Conservation (phyloP, 2,329 filamentous ascomycete genomes). For the Pseudopyrenochaeta lycopersici region DNA sequence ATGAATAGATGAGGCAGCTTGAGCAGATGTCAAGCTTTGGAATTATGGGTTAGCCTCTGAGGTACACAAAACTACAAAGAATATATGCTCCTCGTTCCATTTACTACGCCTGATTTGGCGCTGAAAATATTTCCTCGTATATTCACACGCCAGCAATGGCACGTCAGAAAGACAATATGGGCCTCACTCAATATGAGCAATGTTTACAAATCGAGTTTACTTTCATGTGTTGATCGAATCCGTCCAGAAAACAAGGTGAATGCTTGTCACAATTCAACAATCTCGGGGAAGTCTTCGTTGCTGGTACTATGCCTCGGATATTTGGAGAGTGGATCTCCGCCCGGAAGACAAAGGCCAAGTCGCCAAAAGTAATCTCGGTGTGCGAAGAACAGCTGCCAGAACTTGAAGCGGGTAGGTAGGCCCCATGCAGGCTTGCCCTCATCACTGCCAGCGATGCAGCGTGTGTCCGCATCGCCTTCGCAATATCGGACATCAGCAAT, state of each 20-base stretch:
- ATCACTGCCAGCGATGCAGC: constrained; percentile 73
- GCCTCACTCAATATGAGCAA: too few relatives aligned
- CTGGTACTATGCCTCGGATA: constrained; percentile 35
- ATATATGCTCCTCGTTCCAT: too few relatives aligned
- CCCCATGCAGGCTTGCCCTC: constrained; percentile 37
- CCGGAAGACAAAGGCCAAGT: constrained; percentile 86
- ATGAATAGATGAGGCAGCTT: too few relatives aligned
- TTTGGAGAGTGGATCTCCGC: constrained; percentile 72
- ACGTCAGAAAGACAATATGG: too few relatives aligned
- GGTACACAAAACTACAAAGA: too few relatives aligned
- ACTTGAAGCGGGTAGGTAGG: constrained; percentile 68
- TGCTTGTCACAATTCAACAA: constrained; percentile 25
- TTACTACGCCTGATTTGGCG: too few relatives aligned
- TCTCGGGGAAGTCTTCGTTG: constrained; percentile 21
- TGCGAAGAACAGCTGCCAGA: constrained; percentile 94
- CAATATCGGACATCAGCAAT: constrained; percentile 76
- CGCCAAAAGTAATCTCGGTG: constrained; percentile 98
- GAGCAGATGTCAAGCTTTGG: too few relatives aligned
- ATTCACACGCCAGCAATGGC: too few relatives aligned
- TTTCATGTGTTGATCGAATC: background rate
- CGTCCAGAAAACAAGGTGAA: background rate
- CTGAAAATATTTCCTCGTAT: too few relatives aligned
- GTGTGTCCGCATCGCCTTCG: constrained; percentile 72
- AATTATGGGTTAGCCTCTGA: too few relatives aligned
- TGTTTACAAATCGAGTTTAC: too few relatives aligned